phyloP scores from a whole-genome alignment of 768 basidiomycete genomes.

The Podaxis sp. region DNA sequence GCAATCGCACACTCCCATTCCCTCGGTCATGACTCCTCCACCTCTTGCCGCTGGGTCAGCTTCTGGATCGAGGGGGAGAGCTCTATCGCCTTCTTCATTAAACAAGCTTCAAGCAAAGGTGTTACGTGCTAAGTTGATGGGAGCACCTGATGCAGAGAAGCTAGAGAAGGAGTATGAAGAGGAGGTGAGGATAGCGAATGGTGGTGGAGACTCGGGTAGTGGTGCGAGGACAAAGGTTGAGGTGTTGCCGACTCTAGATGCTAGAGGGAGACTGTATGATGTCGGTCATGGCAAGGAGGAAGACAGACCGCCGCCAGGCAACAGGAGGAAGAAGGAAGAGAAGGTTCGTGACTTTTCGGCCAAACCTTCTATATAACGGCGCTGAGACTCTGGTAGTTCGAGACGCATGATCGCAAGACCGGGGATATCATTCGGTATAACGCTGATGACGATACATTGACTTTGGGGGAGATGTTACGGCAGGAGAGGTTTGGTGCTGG shows the following conservation, averaged over 20 bases:
- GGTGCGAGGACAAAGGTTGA: slow-evolving; percentile 65
- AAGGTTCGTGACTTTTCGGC: slow-evolving; percentile 41
- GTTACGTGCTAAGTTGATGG: slow-evolving; percentile 86
- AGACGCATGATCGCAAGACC: slow-evolving; percentile 87
- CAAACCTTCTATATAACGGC: slow-evolving; percentile 4
- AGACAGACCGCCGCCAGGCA: slow-evolving; percentile 51
- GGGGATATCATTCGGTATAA: slow-evolving; percentile 89
- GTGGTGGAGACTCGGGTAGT: slow-evolving; percentile 35
- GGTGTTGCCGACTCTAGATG: slow-evolving; percentile 88
- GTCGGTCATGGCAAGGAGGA: slow-evolving; percentile 79
- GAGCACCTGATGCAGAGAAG: slow-evolving; percentile 67
- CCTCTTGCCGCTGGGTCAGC: slow-evolving; percentile 27
- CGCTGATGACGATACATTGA: slow-evolving; percentile 84
- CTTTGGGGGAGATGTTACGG: slow-evolving; percentile 88
- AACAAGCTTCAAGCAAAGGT: slow-evolving; percentile 94
- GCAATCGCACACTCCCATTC: slow-evolving; percentile 80
- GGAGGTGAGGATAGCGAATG: slow-evolving; percentile 53
- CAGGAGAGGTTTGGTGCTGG: slow-evolving; percentile 92
- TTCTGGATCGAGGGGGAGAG: slow-evolving; percentile 36
- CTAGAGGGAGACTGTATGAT: slow-evolving; percentile 83
- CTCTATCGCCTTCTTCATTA: slow-evolving; percentile 72
- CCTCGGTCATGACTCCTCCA: slow-evolving; percentile 84
- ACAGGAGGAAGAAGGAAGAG: slow-evolving; percentile 75
- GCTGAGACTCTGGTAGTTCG: slow-evolving; percentile 49
- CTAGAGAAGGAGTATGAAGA: slow-evolving; percentile 86